These are phyloP conservation scores for Rhododendron williamsianum DNA, from an alignment of 148 eudicot genomes.

Conservation along the genomic window DNA sequence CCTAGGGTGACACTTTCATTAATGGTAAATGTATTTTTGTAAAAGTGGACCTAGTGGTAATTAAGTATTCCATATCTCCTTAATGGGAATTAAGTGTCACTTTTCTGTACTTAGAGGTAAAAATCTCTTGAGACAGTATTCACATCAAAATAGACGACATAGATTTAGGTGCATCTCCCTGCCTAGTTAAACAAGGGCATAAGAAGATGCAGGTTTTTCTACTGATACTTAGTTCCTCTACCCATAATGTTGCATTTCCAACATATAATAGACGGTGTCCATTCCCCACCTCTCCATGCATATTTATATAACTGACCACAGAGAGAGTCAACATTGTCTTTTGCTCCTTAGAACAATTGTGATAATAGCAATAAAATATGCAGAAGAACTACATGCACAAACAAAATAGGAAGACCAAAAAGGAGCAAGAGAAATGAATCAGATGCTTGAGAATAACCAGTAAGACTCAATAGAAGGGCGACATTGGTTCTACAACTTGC, in stretches of 20 bases:
- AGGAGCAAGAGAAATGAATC: not conserved
- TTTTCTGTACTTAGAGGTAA: too few species aligned
- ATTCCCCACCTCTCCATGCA: not conserved
- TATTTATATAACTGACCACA: not conserved
- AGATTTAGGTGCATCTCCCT: not conserved
- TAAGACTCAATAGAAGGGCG: not conserved
- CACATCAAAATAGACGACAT: not conserved
- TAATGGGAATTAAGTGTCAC: too few species aligned
- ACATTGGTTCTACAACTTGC: slow-evolving; percentile 23
- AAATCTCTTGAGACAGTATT: not conserved
- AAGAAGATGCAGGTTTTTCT: not conserved
- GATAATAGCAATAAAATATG: not conserved
- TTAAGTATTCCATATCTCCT: too few species aligned
- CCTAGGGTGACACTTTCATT: too few species aligned
- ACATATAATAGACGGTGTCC: not conserved
- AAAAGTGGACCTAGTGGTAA: too few species aligned
- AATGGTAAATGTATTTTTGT: too few species aligned
- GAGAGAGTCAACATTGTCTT: not conserved
- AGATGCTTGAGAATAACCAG: not conserved
- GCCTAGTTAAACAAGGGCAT: not conserved
- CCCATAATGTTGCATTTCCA: not conserved
- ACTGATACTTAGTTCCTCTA: not conserved
- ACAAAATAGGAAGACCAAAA: not conserved
- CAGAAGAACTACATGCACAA: not conserved
- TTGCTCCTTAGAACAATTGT: not conserved